phyloP scores from a whole-genome alignment of 371 early-diverging fungal species.

The Lichtheimia hyalospora region DNA sequence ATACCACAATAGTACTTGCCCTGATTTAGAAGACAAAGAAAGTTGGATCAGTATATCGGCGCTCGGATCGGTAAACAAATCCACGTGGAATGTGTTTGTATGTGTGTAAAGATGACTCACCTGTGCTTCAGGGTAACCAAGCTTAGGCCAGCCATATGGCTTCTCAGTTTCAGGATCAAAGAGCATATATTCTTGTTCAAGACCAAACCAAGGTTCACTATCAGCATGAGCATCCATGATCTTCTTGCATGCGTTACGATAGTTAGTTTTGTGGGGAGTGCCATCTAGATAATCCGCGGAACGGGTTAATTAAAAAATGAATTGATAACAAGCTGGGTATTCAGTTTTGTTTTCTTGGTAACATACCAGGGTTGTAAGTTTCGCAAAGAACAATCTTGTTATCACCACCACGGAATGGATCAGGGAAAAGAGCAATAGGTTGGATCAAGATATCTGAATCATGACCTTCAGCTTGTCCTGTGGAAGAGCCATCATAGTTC shows the following conservation, averaged over 20 bases:
- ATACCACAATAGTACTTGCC: slow-evolving; percentile 62
- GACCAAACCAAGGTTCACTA: slow-evolving; percentile 59
- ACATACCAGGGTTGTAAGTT: slow-evolving; percentile 28
- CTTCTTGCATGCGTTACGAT: slow-evolving; percentile 38
- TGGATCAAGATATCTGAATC: slow-evolving; percentile 55
- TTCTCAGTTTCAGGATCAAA: slow-evolving; percentile 53
- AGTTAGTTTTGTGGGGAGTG: slow-evolving; percentile 50
- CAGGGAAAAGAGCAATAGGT: slow-evolving; percentile 52
- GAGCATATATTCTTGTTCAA: slow-evolving; percentile 62
- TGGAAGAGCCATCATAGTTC: slow-evolving; percentile 56
- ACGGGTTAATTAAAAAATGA: too few relatives aligned
- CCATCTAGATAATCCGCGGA: slow-evolving; percentile 24
- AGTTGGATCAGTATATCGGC: too few relatives aligned
- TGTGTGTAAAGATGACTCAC: slow-evolving; percentile 15
- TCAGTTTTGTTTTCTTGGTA: too few relatives aligned
- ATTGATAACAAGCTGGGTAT: too few relatives aligned
- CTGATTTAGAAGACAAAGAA: neutral
- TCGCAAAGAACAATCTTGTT: slow-evolving; percentile 54
- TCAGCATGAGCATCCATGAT: slow-evolving; percentile 46
- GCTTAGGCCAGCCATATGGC: slow-evolving; percentile 60
- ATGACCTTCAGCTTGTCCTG: slow-evolving; percentile 53
- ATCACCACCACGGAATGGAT: slow-evolving; percentile 54
- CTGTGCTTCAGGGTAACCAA: slow-evolving; percentile 62
- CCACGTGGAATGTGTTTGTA: too few relatives aligned
- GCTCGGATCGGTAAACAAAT: too few relatives aligned